A percentile compares a stretch with the other conserved stretches of the same genome.
phyloP scores from a whole-genome alignment of 1,284 basidiomycete species.

The Ustilago esculenta region DNA sequence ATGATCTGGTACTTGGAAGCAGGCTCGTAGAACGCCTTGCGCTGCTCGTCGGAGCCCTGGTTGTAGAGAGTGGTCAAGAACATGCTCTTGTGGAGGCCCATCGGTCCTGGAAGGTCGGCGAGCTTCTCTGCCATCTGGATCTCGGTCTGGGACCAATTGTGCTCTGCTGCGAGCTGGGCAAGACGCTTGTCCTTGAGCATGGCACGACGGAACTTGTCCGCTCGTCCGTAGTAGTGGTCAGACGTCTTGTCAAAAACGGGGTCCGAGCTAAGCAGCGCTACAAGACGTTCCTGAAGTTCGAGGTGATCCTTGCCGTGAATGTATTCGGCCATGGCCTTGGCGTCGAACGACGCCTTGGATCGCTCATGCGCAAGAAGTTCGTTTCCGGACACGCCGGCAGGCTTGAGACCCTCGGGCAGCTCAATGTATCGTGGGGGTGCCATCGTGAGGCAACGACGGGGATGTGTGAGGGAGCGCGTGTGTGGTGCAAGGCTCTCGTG shows the following conservation, averaged over 20 bases:
- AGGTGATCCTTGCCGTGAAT: slow-evolving; percentile 57
- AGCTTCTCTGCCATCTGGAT: slow-evolving; percentile 51
- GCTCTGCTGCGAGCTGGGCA: slow-evolving; percentile 64
- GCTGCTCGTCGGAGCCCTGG: slow-evolving; percentile 60
- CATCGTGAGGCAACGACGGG: slow-evolving; percentile 9
- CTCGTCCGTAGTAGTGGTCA: slow-evolving; percentile 70
- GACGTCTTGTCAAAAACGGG: slow-evolving; percentile 74
- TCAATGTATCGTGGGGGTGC: slow-evolving; percentile 43
- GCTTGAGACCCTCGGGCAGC: slow-evolving; percentile 58
- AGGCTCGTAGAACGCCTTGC: slow-evolving; percentile 56
- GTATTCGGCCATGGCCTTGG: slow-evolving; percentile 56
- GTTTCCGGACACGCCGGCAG: slow-evolving; percentile 52
- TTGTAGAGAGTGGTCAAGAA: slow-evolving; percentile 62
- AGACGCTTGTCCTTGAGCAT: slow-evolving; percentile 67
- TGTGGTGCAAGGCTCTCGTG: no score
- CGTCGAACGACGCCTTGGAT: slow-evolving; percentile 59
- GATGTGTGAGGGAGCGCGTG: not conserved
- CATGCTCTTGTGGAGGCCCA: slow-evolving; percentile 61
- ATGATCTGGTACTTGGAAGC: slow-evolving; percentile 57
- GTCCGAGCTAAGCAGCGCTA: slow-evolving; percentile 72
- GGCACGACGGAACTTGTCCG: slow-evolving; percentile 64
- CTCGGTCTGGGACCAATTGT: slow-evolving; percentile 66
- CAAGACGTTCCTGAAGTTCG: slow-evolving; percentile 70
- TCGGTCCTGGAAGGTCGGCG: slow-evolving; percentile 57
- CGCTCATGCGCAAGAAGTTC: slow-evolving; percentile 59